Base-by-base conservation (phyloP, 202 grass and related monocot genomes). In the Brachypodium distachyon region DNA sequence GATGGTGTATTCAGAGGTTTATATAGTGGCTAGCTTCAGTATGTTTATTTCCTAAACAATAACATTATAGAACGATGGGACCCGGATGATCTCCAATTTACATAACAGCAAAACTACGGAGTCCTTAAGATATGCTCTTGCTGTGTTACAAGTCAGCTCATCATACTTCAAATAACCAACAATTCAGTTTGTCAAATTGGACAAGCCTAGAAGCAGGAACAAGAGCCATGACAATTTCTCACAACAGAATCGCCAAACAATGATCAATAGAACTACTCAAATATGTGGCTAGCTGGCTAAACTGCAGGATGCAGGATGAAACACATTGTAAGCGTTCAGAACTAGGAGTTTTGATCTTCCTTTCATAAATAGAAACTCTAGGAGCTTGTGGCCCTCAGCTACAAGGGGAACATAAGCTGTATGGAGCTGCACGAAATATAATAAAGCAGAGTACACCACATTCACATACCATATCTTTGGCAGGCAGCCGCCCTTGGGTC, bases 401-500 rank as follows among this genome's bases (percentile, higher is more conserved):
- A 26, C 3, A 67, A 60, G 33, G 41, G n/a, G 17, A 7, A 41
- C 9, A 65, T 28, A 61, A 73, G 41, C 13, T 42, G 74, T 44
- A 62, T 34, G 5, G 56, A 47, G 16, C 2, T 14, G 19, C 16
- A 53, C 27, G 36, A 42, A 42, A 81, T 73, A 1, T 61, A 34
- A 44, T 26, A 33, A 71, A 44, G 59, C 1, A 9, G 31, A 61
- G 33, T 54, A 32, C 8, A 36, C 12, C 31, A 9, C 27, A 70
- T 34, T 52, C 48, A 25, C 6, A 89, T 83, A 98, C 91, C 96
- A 85, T 90, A 70, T 87, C 79, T 57, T 78, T 77, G 19, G 69
- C 48, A 76, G 89, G 69, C 51, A 85, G 52, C 14, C 10, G 33
- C 33, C 39, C 55, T 44, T 79, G 79, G 39, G 47, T 73, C 80